phyloP scores from a whole-genome alignment of 805 yeast genomes.

The Wickerhamomyces alni region DNA sequence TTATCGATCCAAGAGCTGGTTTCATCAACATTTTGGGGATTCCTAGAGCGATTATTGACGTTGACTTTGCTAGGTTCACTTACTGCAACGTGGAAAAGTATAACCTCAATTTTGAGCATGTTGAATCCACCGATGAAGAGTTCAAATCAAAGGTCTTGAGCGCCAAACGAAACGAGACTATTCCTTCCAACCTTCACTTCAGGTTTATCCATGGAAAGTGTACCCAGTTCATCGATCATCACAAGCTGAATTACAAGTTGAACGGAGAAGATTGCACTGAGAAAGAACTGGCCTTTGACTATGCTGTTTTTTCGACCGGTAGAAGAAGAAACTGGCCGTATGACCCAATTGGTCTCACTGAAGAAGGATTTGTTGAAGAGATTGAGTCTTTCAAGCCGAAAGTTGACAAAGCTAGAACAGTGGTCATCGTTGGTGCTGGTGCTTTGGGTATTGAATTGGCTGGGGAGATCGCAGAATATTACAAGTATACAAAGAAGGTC shows the following conservation, averaged over 20 bases:
- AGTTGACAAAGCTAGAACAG: slow-evolving; percentile 29
- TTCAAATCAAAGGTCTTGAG: slow-evolving; percentile 11
- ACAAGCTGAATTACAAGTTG: slow-evolving; percentile 12
- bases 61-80: slow-evolving; percentile 29
- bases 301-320: slow-evolving; percentile 42
- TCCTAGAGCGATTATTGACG: slow-evolving; percentile 32
- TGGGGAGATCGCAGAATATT: slow-evolving; percentile 37
- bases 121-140: slow-evolving; percentile 29
- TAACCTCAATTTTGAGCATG: slow-evolving; percentile 24
- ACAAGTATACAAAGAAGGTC: slow-evolving; percentile 30
- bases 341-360: slow-evolving; percentile 40
- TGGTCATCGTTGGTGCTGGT: slow-evolving; percentile 48
- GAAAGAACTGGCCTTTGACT: slow-evolving; percentile 34
- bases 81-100: slow-evolving; percentile 25
- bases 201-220: slow-evolving; percentile 21
- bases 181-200: slow-evolving; percentile 12
- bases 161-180: slow-evolving; percentile 2
- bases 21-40: slow-evolving; percentile 34
- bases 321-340: slow-evolving; percentile 49
- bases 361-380: slow-evolving; percentile 33
- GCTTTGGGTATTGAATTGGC: slow-evolving; percentile 47
- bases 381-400: slow-evolving; percentile 30
- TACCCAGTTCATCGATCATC: slow-evolving; percentile 17
- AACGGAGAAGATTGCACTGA: slow-evolving; percentile 18
- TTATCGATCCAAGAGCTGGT: slow-evolving; percentile 37